phyloP scores from a whole-genome alignment of 768 basidiomycete genomes.

The Pleurotus pulmonarius region DNA sequence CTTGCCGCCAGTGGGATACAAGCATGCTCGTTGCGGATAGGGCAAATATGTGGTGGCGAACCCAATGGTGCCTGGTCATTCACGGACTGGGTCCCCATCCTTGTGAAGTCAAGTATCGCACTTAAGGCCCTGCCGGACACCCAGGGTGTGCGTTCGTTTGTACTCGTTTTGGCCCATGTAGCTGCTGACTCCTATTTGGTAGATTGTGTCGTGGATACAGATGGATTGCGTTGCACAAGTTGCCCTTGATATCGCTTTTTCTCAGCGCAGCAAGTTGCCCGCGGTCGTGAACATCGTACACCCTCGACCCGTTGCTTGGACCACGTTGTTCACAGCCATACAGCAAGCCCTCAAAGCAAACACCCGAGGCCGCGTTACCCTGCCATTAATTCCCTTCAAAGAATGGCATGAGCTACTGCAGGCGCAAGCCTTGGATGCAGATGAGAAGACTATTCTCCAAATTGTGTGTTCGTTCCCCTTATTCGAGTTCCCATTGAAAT shows the following conservation, averaged over 20 bases:
- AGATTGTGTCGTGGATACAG: slow-evolving; percentile 33
- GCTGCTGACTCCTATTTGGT: not conserved
- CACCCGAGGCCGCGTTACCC: not conserved
- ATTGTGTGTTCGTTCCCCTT: slow-evolving; percentile 10
- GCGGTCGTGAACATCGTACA: slow-evolving; percentile 30
- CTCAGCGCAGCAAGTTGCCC: slow-evolving; percentile 10
- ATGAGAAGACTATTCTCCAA: slow-evolving; percentile 7
- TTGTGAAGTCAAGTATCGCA: slow-evolving; percentile 27
- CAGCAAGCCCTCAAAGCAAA: not conserved
- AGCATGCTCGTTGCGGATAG: slow-evolving; percentile 24
- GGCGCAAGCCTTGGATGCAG: slow-evolving; percentile 3
- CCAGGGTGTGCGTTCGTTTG: slow-evolving; percentile 16
- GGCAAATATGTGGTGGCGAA: slow-evolving; percentile 27
- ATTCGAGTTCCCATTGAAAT: too few species aligned
- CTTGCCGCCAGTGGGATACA: slow-evolving; percentile 21
- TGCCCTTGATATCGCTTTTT: slow-evolving; percentile 27
- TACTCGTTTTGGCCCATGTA: not conserved
- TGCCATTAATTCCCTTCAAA: slow-evolving; percentile 15
- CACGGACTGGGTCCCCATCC: slow-evolving; percentile 30
- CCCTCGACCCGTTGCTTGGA: slow-evolving; percentile 29
- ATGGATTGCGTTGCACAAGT: slow-evolving; percentile 23
- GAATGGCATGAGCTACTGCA: slow-evolving; percentile 19
- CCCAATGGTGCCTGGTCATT: slow-evolving; percentile 29
- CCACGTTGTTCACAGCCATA: slow-evolving; percentile 11
- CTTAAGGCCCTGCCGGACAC: slow-evolving; percentile 18